Evolutionary conservation across 2,329 filamentous ascomycete species (phyloP), one percentile per base, ranked within the genome.

Genomic region (Podosphaera aphanis): DNA sequence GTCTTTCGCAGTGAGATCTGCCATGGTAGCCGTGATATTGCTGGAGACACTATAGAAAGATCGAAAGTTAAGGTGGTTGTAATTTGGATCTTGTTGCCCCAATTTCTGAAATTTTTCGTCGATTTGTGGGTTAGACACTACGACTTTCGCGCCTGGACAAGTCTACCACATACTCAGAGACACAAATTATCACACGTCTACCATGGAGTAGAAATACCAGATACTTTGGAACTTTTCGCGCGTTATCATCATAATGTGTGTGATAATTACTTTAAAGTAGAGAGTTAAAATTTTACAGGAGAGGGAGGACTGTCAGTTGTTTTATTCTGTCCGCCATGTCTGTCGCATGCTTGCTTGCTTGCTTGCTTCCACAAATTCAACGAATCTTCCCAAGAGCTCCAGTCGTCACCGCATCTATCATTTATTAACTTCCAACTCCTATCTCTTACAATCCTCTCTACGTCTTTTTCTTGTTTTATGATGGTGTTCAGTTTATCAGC

Each of bases 371-470:
- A 85, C 33, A 61, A 62, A 50, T 71, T 68, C 41, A 83, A 58
- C 1, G 75, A 77, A 48, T 70, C 67, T 56, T 85, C 76, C 70
- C 78, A 83, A 15, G 65, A 68, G 37, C 66, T 63, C 1, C 65
- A 66, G 35, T 66, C 63, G 42, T 69, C 71, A 8, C 66, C 72
- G 59, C 90, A 95, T 53, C 84, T 70, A 56, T 86, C 80, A 36
- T 69, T 70, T 2, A 94, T 69, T 21, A 92, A 60, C 0, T 70
- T 68, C 88, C 90, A 95, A 1, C 82, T 92, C 59, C 85, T 72
- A 44, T 72, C 69, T 51, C 90, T 71, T 44, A 98, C 73, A 46
- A 92, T 90, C 47, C 67, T 70, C 63, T 92, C 83, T 15, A 92
- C 74, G 35, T 73, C 72, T 56, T 74, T 71, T 64, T 92, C 83